These are phyloP conservation scores for Kuraishia ogatae DNA, from an alignment of 805 yeast genomes.

Conservation along the genomic window DNA sequence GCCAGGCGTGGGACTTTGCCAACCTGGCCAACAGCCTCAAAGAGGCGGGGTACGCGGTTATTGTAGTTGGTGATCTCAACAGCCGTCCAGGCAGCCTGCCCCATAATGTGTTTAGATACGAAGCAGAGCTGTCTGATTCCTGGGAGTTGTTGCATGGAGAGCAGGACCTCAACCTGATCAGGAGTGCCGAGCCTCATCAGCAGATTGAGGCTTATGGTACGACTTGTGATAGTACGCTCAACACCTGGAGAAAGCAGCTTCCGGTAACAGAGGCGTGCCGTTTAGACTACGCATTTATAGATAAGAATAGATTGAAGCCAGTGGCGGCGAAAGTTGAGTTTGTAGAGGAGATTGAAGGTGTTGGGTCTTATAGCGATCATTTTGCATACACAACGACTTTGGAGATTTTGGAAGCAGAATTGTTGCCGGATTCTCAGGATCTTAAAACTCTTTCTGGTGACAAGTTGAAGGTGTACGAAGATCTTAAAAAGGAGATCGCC, in stretches of 20 bases:
- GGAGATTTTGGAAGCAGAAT: constrained; percentile 19
- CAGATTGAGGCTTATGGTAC: constrained; percentile 73
- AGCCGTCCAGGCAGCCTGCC: constrained; percentile 84
- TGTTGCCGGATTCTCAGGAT: constrained; percentile 37
- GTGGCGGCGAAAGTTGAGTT: constrained; percentile 63
- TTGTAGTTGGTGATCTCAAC: constrained; percentile 90
- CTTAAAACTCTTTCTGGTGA: constrained; percentile 25
- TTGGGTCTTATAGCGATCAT: constrained; percentile 87
- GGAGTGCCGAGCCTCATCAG: constrained; percentile 38
- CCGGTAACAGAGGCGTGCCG: constrained; percentile 69
- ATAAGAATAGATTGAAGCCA: constrained; percentile 42
- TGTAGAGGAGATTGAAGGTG: constrained; percentile 53
- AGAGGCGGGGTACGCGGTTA: constrained; percentile 73
- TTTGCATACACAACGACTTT: constrained; percentile 63
- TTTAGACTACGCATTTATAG: constrained; percentile 82
- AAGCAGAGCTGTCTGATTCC: constrained; percentile 67
- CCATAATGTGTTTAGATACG: constrained; percentile 58
- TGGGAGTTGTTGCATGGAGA: constrained; percentile 67
- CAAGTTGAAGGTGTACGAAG: constrained; percentile 30
- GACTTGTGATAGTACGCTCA: constrained; percentile 82
- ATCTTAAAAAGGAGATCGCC: constrained; percentile 36
- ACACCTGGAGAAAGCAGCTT: constrained; percentile 71
- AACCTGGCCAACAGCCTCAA: constrained; percentile 51
- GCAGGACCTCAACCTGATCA: constrained; percentile 31
- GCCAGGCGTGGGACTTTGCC: constrained; percentile 96